These are phyloP conservation scores for Monilinia aucupariae DNA, from an alignment of 2,329 filamentous ascomycete species.

Conservation along the genomic window DNA sequence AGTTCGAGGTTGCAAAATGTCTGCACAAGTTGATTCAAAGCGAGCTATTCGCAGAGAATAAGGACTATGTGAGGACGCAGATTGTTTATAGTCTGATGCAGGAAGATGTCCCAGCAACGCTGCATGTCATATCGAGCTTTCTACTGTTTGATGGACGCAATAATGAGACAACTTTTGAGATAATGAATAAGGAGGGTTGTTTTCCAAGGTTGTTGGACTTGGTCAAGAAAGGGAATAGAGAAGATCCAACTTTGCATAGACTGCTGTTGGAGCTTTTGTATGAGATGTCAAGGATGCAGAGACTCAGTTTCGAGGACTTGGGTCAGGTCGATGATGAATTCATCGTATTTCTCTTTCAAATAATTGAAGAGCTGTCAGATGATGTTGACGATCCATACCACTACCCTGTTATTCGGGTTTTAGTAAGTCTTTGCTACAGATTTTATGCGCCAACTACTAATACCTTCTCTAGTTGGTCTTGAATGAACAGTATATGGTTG, in stretches of 20 bases:
- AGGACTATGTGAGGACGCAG: constrained; percentile 84
- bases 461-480: constrained; percentile 66
- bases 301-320: constrained; percentile 70
- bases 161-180: constrained; percentile 72
- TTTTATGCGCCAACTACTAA: constrained; percentile 20
- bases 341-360: constrained; percentile 73
- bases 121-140: constrained; percentile 78
- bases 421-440: constrained; percentile 52
- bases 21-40: constrained; percentile 73
- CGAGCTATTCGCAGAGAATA: constrained; percentile 65
- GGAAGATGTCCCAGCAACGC: constrained; percentile 75
- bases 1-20: constrained; percentile 76
- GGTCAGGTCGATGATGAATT: constrained; percentile 74
- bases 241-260: constrained; percentile 68
- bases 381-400: constrained; percentile 92
- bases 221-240: constrained; percentile 58
- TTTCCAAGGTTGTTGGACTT: constrained; percentile 81
- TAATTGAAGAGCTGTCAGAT: constrained; percentile 82
- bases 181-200: constrained; percentile 80
- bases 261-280: constrained; percentile 84
- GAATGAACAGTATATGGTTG: constrained; percentile 97
- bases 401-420: constrained; percentile 85
- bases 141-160: constrained; percentile 80
- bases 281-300: constrained; percentile 92
- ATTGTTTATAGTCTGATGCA: constrained; percentile 86